A percentile compares a stretch with the other conserved stretches of the same genome.
These are phyloP conservation scores for Omphalotus guepiniiformis DNA, from an alignment of 768 basidiomycete species.

Conservation along the genomic window DNA sequence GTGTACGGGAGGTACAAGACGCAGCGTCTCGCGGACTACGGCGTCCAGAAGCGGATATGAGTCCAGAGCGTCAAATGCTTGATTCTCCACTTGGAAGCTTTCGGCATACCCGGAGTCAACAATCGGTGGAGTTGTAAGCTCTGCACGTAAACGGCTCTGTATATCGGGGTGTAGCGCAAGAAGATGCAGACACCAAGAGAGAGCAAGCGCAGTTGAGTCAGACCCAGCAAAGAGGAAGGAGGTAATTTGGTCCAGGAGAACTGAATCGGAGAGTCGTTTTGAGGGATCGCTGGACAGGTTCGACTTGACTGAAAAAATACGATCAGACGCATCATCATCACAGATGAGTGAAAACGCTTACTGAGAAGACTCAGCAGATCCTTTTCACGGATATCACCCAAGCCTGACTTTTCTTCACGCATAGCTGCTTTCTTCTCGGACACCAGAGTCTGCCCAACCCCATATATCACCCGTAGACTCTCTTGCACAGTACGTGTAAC, in stretches of 20 bases:
- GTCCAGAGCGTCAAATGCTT: constrained; percentile 28
- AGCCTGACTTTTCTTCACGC: constrained; percentile 29
- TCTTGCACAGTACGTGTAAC: constrained; percentile 32
- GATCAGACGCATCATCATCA: neutral
- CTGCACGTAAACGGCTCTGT: constrained; percentile 53
- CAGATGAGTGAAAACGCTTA: constrained; percentile 21
- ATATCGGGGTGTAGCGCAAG: constrained; percentile 51
- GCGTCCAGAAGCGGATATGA: constrained; percentile 50
- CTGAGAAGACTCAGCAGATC: constrained; percentile 48
- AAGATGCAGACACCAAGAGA: constrained; percentile 55
- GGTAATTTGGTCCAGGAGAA: constrained; percentile 60
- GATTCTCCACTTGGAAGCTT: constrained; percentile 5
- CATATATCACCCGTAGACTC: constrained; percentile 34
- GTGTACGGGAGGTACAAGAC: constrained; percentile 54
- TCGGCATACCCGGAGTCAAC: constrained; percentile 9
- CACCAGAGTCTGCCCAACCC: constrained; percentile 39
- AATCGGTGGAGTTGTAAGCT: constrained; percentile 25
- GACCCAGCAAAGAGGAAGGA: constrained; percentile 64
- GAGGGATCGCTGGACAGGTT: constrained; percentile 45
- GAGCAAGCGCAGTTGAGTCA: constrained; percentile 52
- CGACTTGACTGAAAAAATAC: constrained; percentile 46
- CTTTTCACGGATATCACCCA: constrained; percentile 29
- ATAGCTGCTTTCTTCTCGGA: constrained; percentile 36
- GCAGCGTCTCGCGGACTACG: constrained; percentile 53
- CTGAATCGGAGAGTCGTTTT: constrained; percentile 51